phyloP scores from a whole-genome alignment of 2,329 filamentous ascomycete genomes.

The Fusarium papillatum region DNA sequence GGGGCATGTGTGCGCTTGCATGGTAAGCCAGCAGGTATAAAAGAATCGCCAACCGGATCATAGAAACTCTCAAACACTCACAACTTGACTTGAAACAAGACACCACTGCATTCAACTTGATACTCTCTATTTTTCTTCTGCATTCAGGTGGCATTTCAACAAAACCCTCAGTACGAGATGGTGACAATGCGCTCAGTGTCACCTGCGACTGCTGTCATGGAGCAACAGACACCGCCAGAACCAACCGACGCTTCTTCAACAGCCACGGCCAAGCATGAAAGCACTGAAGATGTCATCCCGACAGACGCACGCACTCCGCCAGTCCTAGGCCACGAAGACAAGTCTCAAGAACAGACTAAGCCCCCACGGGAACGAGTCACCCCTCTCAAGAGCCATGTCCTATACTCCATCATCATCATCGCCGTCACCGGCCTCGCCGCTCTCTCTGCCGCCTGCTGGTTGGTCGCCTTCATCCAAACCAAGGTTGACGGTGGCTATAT shows the following conservation, averaged over 20 bases:
- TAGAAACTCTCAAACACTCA: neutral
- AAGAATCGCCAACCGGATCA: neutral
- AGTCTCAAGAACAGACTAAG: neutral
- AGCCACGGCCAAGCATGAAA: neutral
- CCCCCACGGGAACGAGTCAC: neutral
- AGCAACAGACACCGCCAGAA: neutral
- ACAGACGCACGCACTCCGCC: neutral
- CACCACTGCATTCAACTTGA: neutral
- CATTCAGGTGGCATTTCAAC: neutral
- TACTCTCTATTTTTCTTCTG: neutral
- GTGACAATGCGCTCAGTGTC: neutral
- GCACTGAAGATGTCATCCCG: neutral
- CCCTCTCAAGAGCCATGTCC: constrained; percentile 24
- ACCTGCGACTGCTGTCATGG: neutral
- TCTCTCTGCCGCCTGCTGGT: constrained; percentile 4
- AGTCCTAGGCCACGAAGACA: too few relatives aligned
- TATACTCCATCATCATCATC: constrained; percentile 23
- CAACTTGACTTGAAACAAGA: neutral
- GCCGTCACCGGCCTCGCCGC: neutral
- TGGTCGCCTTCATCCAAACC: constrained; percentile 19
- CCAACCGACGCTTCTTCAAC: neutral
- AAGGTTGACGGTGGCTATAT: constrained; percentile 9
- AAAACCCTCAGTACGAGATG: neutral
- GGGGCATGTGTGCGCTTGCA: neutral
- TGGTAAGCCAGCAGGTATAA: neutral